phyloP scores from a whole-genome alignment of 768 basidiomycete species.

The Russula olivacea region DNA sequence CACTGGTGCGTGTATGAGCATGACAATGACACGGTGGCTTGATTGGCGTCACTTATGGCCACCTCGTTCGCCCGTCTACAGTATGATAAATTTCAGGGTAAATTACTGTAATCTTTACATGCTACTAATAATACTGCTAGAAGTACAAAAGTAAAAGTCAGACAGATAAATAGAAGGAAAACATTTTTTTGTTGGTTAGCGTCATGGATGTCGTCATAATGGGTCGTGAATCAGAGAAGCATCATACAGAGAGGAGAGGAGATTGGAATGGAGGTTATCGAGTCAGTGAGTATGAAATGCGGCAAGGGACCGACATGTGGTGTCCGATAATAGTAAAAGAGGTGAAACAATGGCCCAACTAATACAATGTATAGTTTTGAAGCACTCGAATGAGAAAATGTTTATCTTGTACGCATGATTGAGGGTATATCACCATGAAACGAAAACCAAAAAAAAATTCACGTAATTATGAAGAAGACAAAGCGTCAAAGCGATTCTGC shows the following conservation, averaged over 20 bases:
- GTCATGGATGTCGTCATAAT: background rate
- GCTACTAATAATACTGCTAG: background rate
- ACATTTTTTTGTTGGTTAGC: background rate
- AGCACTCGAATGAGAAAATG: background rate
- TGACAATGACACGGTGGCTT: no score
- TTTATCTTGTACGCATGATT: background rate
- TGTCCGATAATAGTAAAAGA: background rate
- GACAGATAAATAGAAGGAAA: no score
- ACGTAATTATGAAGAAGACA: background rate
- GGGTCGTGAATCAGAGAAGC: background rate
- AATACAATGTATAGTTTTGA: background rate
- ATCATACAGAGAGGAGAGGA: background rate
- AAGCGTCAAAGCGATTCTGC: background rate
- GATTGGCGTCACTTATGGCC: no score
- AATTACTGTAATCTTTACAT: background rate
- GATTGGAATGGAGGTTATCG: background rate
- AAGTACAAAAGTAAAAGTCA: background rate
- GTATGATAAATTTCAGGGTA: no score
- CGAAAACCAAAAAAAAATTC: background rate
- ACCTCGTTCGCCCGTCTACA: no score
- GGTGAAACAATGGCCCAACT: background rate
- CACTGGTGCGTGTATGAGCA: background rate
- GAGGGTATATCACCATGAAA: background rate
- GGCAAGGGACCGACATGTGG: background rate
- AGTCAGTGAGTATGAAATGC: background rate